Conservation (phyloP, 148 eudicot species). For the Salicornia ramosissima region DNA sequence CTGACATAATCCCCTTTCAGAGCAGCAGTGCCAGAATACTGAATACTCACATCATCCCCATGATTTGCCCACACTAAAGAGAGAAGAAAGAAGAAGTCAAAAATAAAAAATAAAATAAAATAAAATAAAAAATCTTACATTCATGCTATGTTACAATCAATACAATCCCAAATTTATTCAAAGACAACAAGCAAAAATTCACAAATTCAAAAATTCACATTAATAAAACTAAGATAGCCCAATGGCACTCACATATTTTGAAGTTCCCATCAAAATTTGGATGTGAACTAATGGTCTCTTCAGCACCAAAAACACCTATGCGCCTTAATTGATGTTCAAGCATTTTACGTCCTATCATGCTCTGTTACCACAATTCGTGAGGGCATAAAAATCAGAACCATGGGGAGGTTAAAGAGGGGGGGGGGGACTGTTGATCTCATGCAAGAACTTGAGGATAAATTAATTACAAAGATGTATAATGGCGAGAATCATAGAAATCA, state of each 20-base stretch:
- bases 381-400: not conserved
- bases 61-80: slow-evolving; percentile 93
- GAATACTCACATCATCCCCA: slow-evolving; percentile 96
- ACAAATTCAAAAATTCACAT: not conserved
- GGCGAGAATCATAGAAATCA: not conserved
- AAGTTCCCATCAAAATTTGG: slow-evolving; percentile 78
- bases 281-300: slow-evolving; percentile 70
- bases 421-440: slow-evolving; percentile 3
- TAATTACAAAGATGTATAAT: not conserved
- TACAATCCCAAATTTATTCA: not conserved
- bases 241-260: slow-evolving; percentile 62
- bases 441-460: not conserved
- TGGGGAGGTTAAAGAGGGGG: not conserved
- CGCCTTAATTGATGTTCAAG: slow-evolving; percentile 81
- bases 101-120: no score
- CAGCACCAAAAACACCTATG: slow-evolving; percentile 76
- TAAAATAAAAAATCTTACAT: not conserved
- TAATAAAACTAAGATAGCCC: not conserved
- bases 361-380: slow-evolving; percentile 41
- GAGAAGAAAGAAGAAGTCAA: slow-evolving; percentile 6
- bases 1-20: slow-evolving; percentile 98
- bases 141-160: not conserved
- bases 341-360: slow-evolving; percentile 93
- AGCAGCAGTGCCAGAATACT: slow-evolving; percentile 98
- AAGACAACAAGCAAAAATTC: not conserved